Conservation (phyloP, 2,329 filamentous ascomycete genomes). For the Talaromyces sp. region DNA sequence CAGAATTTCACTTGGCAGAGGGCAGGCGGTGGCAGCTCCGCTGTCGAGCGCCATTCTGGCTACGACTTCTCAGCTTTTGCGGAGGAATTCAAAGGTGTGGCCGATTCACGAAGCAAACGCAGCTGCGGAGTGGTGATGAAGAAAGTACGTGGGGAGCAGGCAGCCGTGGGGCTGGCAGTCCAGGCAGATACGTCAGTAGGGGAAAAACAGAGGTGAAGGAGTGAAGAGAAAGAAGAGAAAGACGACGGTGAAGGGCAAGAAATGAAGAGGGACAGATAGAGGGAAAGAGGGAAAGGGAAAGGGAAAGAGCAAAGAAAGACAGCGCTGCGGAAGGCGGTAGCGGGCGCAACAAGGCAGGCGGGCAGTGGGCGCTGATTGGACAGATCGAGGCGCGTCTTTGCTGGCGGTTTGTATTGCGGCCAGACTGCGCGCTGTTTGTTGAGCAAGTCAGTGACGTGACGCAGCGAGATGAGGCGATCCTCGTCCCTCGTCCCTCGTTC, state of each 20-base stretch:
- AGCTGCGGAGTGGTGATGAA: neutral
- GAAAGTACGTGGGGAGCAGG: neutral
- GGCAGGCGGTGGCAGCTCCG: neutral
- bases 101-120: neutral
- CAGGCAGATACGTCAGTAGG: neutral
- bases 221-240: neutral
- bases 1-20: conserved; percentile 25
- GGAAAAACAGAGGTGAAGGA: conserved; percentile 13
- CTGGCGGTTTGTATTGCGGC: neutral
- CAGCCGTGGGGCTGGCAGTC: too few relatives aligned
- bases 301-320: neutral
- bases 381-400: neutral
- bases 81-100: neutral
- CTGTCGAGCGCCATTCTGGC: neutral
- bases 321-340: neutral
- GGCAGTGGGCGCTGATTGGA: neutral
- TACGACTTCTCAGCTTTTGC: neutral
- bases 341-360: neutral
- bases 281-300: neutral
- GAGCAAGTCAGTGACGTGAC: neutral
- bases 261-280: neutral
- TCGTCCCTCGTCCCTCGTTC: neutral
- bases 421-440: neutral
- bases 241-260: neutral
- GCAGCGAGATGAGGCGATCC: neutral